These are phyloP conservation scores for Leishmania amazonensis DNA, from an alignment of 208 protist species.

Conservation along the genomic window DNA sequence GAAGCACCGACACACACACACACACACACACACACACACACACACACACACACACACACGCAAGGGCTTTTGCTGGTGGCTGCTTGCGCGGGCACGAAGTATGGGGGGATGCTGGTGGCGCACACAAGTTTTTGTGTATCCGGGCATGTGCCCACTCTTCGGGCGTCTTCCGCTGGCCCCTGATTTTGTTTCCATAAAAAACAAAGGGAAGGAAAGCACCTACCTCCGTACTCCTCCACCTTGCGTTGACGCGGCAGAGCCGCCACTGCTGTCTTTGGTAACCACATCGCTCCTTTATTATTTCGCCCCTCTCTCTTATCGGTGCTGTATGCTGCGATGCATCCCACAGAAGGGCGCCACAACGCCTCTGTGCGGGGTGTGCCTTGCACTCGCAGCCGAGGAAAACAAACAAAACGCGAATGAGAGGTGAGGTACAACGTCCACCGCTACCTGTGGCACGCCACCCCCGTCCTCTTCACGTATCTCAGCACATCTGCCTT, in stretches of 20 bases:
- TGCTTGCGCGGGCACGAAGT: not conserved
- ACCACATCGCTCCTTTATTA: not conserved
- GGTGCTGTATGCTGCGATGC: not conserved
- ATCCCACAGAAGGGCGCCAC: not conserved
- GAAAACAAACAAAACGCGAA: not conserved
- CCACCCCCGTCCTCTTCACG: not conserved
- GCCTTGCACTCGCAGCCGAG: not conserved
- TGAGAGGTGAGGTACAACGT: not conserved
- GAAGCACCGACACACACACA: slow-evolving; percentile 6
- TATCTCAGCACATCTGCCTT: not conserved
- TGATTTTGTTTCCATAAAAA: not conserved
- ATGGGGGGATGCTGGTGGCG: not conserved
- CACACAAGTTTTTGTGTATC: not conserved
- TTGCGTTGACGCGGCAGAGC: not conserved
- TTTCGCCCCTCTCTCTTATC: not conserved
- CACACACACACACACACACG: not conserved
- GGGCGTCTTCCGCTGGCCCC: not conserved
- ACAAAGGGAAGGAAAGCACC: not conserved
- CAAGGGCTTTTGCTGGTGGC: not conserved
- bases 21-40: slow-evolving; percentile 9
- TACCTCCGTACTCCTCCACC: not conserved
- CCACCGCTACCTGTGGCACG: not conserved
- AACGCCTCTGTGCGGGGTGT: not conserved
- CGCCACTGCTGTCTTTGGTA: not conserved
- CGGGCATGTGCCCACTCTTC: not conserved